These are phyloP conservation scores for Rhododendron williamsianum DNA, from an alignment of 148 eudicot species.

Conservation along the genomic window DNA sequence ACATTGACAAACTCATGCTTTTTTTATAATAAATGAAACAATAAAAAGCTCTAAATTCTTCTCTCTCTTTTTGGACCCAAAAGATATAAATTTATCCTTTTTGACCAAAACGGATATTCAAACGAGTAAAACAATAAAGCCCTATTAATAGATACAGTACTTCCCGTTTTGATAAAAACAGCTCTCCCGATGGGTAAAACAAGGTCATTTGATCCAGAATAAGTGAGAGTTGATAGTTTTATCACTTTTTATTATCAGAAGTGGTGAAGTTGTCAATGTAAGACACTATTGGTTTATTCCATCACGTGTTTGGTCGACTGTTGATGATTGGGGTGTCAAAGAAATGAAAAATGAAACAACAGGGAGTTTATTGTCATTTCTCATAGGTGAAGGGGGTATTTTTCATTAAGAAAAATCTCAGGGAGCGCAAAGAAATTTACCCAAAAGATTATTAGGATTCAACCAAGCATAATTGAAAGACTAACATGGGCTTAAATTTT, in stretches of 20 bases:
- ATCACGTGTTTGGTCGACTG: neutral
- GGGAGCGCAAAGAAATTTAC: too few relatives aligned
- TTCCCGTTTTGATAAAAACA: neutral
- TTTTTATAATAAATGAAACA: too few relatives aligned
- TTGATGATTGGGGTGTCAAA: neutral
- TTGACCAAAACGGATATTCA: neutral
- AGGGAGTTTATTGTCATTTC: too few relatives aligned
- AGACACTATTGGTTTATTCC: neutral
- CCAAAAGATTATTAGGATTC: neutral
- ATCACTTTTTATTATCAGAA: neutral
- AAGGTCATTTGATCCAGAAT: neutral
- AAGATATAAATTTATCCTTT: neutral
- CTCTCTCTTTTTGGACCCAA: accelerated
- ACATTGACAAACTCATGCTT: neutral
- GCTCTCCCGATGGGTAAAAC: neutral
- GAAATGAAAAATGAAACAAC: too few relatives aligned
- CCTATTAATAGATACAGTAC: neutral
- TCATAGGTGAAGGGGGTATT: too few relatives aligned
- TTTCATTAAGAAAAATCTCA: too few relatives aligned
- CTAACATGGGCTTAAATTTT: neutral
- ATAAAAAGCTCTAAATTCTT: neutral
- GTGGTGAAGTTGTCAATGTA: neutral
- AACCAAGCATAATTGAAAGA: neutral
- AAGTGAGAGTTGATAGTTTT: neutral
- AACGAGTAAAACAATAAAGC: too few relatives aligned